Evolutionary conservation across 768 basidiomycete species (phyloP).

Genomic region (Collybiopsis luxurians): DNA sequence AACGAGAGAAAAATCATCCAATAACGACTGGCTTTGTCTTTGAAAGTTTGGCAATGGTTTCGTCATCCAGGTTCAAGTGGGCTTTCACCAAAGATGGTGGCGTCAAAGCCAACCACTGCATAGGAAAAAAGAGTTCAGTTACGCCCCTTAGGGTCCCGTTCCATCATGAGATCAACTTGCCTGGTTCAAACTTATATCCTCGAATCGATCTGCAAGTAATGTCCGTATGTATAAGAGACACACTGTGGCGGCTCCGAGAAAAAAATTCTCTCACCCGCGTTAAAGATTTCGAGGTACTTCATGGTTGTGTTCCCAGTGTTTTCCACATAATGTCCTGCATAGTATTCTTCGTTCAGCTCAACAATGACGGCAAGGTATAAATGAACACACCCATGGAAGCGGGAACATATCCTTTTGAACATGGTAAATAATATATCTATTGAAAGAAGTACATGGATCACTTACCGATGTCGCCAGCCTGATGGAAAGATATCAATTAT

Average conservation of each 20-base stretch:
- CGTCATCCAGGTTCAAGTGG: conserved; percentile 35
- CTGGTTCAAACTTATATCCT: conserved; percentile 39
- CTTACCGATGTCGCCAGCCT: conserved; percentile 59
- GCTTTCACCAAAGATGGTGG: conserved; percentile 41
- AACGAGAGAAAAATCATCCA: conserved; percentile 12
- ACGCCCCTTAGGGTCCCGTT: no score
- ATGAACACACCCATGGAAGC: conserved; percentile 45
- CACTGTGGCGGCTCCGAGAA: no score
- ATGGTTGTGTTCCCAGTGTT: conserved; percentile 61
- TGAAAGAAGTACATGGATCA: neutral
- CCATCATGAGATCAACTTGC: no score
- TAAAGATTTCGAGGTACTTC: conserved; percentile 61
- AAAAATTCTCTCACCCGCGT: conserved; percentile 33
- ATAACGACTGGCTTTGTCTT: conserved; percentile 39
- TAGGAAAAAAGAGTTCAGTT: no score
- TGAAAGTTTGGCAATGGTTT: conserved; percentile 28
- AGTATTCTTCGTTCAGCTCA: neutral
- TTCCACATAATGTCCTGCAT: conserved; percentile 62
- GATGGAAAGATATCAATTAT: neutral
- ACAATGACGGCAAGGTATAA: neutral
- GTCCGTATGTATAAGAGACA: no score
- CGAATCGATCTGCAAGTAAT: conserved; percentile 33
- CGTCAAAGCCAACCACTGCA: conserved; percentile 40
- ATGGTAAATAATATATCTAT: conserved; percentile 3
- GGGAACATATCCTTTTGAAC: conserved; percentile 56